These are phyloP conservation scores for Sporothrix globosa DNA, from an alignment of 2,329 filamentous ascomycete genomes.

Conservation along the genomic window DNA sequence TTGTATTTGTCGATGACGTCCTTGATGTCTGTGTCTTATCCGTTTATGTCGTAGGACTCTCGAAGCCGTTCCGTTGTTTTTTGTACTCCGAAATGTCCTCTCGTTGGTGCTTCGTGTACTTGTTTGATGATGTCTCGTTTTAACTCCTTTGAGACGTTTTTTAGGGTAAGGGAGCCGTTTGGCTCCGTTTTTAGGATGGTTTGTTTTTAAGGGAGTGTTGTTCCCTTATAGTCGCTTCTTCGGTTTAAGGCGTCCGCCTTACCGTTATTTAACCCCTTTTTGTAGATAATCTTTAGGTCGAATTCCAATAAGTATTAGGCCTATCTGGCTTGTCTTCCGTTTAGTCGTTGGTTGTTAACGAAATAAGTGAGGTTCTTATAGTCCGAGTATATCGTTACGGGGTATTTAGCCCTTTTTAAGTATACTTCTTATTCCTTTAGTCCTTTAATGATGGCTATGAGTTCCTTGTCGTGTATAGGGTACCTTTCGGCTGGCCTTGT, in stretches of 20 bases:
- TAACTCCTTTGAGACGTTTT: background rate
- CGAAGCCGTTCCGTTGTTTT: background rate
- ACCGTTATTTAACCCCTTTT: background rate
- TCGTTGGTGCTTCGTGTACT: background rate
- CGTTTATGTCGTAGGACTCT: background rate
- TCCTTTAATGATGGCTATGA: constrained; percentile 1
- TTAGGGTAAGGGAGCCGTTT: background rate
- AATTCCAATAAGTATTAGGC: background rate
- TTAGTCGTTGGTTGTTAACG: background rate
- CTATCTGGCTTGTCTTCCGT: background rate
- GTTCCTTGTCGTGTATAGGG: background rate
- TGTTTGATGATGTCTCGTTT: background rate
- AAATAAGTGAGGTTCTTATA: background rate
- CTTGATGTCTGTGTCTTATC: background rate
- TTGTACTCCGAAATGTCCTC: background rate
- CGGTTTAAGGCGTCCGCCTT: background rate
- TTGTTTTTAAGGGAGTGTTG: background rate
- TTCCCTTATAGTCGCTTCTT: background rate
- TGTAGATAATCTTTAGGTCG: background rate
- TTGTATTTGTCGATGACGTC: background rate
- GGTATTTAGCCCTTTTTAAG: background rate
- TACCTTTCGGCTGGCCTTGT: background rate
- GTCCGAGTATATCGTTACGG: background rate
- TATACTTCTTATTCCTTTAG: background rate
- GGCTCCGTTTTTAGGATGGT: background rate